Conservation (phyloP, 768 basidiomycete genomes). For the Amanita pallidorosea region DNA sequence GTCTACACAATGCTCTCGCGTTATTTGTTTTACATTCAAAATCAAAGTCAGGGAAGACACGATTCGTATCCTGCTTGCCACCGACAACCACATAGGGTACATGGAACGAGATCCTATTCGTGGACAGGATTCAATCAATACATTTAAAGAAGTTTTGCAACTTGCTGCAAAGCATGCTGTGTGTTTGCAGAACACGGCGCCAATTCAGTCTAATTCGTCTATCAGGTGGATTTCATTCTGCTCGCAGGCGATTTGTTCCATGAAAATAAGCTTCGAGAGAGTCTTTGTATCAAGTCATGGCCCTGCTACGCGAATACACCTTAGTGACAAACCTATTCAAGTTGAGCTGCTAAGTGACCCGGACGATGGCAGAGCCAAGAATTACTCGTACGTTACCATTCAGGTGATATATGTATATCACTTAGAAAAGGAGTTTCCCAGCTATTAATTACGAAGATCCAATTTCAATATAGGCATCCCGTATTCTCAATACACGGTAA, state of each 20-base stretch:
- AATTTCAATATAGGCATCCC: conserved; percentile 93
- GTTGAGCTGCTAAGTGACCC: conserved; percentile 91
- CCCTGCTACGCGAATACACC: conserved; percentile 83
- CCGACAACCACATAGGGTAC: conserved; percentile 95
- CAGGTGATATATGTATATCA: not conserved
- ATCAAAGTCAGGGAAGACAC: conserved; percentile 50
- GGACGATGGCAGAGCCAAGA: conserved; percentile 75
- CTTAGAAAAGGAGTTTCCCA: conserved; percentile 57
- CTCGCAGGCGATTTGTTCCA: conserved; percentile 96
- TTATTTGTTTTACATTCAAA: not conserved
- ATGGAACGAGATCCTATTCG: conserved; percentile 90
- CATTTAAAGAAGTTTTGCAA: conserved; percentile 89
- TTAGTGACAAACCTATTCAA: conserved; percentile 80
- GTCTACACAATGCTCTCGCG: conserved; percentile 11
- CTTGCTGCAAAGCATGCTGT: conserved; percentile 85
- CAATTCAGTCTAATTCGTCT: conserved; percentile 1
- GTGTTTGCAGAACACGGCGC: conserved; percentile 15
- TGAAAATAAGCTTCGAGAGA: conserved; percentile 90
- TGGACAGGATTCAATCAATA: conserved; percentile 91
- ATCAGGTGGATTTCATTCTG: conserved; percentile 88
- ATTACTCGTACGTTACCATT: conserved; percentile 57
- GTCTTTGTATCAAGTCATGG: conserved; percentile 81
- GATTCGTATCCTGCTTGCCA: conserved; percentile 80
- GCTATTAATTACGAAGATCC: conserved; percentile 96
- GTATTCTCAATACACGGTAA: conserved; percentile 99